phyloP scores from a whole-genome alignment of 23 red algal species.

The Gracilaria gracilis region DNA sequence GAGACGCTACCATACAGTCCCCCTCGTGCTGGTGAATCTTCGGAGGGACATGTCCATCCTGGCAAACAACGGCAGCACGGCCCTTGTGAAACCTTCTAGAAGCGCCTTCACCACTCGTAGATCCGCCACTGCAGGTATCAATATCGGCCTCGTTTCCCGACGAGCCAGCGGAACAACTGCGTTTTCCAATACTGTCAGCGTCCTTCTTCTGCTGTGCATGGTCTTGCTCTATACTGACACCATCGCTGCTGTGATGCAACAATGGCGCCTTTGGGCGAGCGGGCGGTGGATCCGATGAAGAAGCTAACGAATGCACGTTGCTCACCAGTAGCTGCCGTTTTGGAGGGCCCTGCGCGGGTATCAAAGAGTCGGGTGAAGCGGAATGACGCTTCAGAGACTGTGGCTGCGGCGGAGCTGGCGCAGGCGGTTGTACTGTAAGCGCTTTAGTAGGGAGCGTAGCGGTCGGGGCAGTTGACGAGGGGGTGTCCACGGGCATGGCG shows the following conservation, averaged over 20 bases:
- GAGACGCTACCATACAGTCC: constrained; percentile 71
- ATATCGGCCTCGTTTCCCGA: constrained; percentile 66
- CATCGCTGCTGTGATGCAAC: not conserved
- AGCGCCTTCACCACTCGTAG: constrained; percentile 33
- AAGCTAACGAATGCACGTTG: not conserved
- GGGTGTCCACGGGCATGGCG: not conserved
- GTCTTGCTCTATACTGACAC: not conserved
- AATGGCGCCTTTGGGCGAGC: not conserved
- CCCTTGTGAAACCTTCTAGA: constrained; percentile 27
- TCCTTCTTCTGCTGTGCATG: constrained; percentile 7
- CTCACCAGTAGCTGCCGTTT: not conserved
- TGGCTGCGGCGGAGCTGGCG: not conserved
- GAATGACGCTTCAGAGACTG: not conserved
- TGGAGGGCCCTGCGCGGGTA: not conserved
- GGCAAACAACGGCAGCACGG: constrained; percentile 54
- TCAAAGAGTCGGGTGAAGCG: not conserved
- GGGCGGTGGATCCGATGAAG: not conserved
- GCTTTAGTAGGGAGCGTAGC: not conserved
- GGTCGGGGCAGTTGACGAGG: not conserved
- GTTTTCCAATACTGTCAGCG: constrained; percentile 14
- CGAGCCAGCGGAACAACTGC: constrained; percentile 36
- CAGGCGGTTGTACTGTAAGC: not conserved
- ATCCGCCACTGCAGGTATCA: constrained; percentile 53
- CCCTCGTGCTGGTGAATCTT: constrained; percentile 62
- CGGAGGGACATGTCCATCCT: constrained; percentile 67